Evolutionary conservation across 176 grass and related monocot genomes (phyloP).

Genomic region (Melocanna baccifera): DNA sequence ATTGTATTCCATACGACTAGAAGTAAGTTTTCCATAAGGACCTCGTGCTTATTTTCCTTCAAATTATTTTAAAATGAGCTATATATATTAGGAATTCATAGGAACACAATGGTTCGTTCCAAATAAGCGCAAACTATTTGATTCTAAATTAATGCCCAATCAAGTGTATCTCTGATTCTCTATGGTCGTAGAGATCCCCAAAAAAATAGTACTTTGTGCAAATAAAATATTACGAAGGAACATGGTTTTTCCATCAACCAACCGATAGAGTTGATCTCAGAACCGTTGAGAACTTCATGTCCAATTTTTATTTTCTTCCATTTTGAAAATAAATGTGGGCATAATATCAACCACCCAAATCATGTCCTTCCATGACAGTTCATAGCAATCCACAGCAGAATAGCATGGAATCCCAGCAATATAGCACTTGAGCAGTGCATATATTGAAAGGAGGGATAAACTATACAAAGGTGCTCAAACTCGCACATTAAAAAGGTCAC

Average conservation of each 20-base stretch:
- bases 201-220: neutral
- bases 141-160: neutral
- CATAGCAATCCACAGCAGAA: neutral
- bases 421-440: neutral
- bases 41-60: neutral
- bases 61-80: neutral
- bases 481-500: neutral
- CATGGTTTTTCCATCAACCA: neutral
- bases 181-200: neutral
- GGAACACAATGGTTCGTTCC: neutral
- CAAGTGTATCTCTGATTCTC: neutral
- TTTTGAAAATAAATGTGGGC: neutral
- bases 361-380: neutral
- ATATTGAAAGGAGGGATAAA: neutral
- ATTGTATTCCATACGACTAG: neutral
- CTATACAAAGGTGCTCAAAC: slow-evolving; percentile 23
- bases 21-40: neutral
- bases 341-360: neutral
- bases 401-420: neutral
- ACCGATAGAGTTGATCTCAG: neutral
- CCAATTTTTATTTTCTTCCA: neutral
- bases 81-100: neutral
- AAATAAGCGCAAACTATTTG: neutral
- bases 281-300: neutral
- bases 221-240: neutral